Conservation (phyloP, 1,139 yeast species). For the Scheffersomyces illinoinensis region DNA sequence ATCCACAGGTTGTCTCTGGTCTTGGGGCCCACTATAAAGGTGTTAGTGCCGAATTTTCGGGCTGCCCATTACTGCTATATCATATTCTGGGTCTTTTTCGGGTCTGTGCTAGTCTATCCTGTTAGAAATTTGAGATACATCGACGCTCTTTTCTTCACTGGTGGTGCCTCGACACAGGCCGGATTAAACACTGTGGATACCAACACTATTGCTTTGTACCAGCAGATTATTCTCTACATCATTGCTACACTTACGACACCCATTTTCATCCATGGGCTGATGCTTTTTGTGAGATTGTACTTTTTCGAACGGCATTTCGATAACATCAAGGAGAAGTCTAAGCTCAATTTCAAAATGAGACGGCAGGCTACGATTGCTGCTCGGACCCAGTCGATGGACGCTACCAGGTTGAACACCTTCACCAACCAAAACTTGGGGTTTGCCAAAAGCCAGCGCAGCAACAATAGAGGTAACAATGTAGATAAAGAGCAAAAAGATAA, state of each 20-base stretch:
- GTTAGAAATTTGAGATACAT: constrained; percentile 65
- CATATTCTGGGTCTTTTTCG: constrained; percentile 52
- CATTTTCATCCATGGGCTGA: constrained; percentile 79
- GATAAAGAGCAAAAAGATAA: constrained; percentile 2
- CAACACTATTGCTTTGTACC: constrained; percentile 64
- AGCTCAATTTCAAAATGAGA: constrained; percentile 75
- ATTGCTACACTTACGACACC: constrained; percentile 76
- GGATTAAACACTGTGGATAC: constrained; percentile 82
- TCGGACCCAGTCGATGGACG: constrained; percentile 37
- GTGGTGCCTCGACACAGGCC: constrained; percentile 86
- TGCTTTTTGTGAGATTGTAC: constrained; percentile 78
- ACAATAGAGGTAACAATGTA: background rate
- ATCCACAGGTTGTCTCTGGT: constrained; percentile 24
- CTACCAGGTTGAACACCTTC: constrained; percentile 38
- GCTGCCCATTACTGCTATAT: constrained; percentile 78
- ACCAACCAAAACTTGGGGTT: constrained; percentile 38
- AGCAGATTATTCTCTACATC: constrained; percentile 69
- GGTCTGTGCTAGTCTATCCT: constrained; percentile 77
- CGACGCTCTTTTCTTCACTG: constrained; percentile 74
- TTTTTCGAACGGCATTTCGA: constrained; percentile 91
- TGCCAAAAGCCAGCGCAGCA: background rate
- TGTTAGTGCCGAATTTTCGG: constrained; percentile 70
- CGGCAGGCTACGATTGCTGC: constrained; percentile 75
- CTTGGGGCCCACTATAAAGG: constrained; percentile 47
- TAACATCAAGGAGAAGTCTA: constrained; percentile 73